Evolutionary conservation across 2,329 filamentous ascomycete species (phyloP).

Genomic region (Gnomoniopsis sp.): DNA sequence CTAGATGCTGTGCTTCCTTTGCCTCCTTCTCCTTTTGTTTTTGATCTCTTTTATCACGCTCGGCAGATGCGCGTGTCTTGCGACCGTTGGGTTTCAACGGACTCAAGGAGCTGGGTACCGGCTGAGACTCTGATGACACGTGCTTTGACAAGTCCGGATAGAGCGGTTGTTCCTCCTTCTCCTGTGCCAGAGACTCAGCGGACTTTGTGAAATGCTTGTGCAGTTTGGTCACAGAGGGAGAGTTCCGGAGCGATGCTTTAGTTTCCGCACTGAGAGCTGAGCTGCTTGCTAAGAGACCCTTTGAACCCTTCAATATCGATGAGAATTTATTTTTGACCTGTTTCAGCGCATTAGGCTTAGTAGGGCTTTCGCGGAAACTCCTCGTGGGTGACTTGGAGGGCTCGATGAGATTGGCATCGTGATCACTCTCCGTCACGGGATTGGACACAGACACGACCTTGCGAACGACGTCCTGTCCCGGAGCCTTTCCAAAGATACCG

Average conservation of each 20-base stretch:
- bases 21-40: conserved; percentile 59
- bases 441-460: conserved; percentile 63
- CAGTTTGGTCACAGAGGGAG: conserved; percentile 48
- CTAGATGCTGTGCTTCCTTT: conserved; percentile 60
- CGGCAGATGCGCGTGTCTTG: conserved; percentile 55
- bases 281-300: conserved; percentile 78
- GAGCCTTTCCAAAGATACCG: conserved; percentile 16
- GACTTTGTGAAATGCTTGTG: conserved; percentile 43
- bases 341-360: conserved; percentile 49
- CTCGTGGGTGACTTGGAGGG: conserved; percentile 53
- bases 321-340: conserved; percentile 91
- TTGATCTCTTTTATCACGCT: conserved; percentile 58
- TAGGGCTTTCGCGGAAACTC: conserved; percentile 65
- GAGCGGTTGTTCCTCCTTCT: conserved; percentile 30
- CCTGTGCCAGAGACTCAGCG: conserved; percentile 41
- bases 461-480: conserved; percentile 38
- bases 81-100: conserved; percentile 41
- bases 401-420: conserved; percentile 39
- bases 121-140: conserved; percentile 26
- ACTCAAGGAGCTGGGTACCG: conserved; percentile 35
- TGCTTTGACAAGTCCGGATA: conserved; percentile 47
- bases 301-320: conserved; percentile 84
- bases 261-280: conserved; percentile 61
- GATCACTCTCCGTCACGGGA: conserved; percentile 40
- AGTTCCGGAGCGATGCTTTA: conserved; percentile 51